Evolutionary conservation across 305 asterid species (phyloP).

Genomic region (Fraxinus xanthoxyloides): DNA sequence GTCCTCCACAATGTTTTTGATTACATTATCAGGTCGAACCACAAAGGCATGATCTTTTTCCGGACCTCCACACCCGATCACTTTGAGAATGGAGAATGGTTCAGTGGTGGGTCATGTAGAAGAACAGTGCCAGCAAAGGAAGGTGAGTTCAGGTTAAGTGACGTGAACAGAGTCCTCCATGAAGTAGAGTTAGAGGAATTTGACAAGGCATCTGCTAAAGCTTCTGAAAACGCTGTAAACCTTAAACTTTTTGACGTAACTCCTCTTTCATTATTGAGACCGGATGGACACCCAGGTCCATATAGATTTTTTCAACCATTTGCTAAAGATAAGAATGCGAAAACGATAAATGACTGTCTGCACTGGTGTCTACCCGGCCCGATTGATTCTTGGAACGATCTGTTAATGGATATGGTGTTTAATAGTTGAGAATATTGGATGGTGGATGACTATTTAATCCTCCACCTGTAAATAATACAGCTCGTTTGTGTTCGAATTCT

Average conservation of each 20-base stretch:
- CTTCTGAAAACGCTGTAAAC: constrained; percentile 45
- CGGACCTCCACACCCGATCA: constrained; percentile 64
- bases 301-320: constrained; percentile 58
- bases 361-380: constrained; percentile 98
- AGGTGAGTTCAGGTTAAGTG: constrained; percentile 51
- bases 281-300: constrained; percentile 88
- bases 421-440: constrained; percentile 26
- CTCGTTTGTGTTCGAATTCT: not conserved
- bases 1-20: constrained; percentile 49
- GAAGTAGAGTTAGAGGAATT: constrained; percentile 54
- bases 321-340: constrained; percentile 35
- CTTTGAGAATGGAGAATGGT: constrained; percentile 73
- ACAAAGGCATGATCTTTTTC: constrained; percentile 57
- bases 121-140: constrained; percentile 54
- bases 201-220: constrained; percentile 37
- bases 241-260: constrained; percentile 62
- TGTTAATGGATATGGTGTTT: constrained; percentile 63
- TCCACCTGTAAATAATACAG: not conserved
- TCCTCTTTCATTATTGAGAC: constrained; percentile 62
- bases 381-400: constrained; percentile 79
- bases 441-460: not conserved
- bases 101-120: constrained; percentile 56
- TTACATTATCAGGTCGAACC: constrained; percentile 44
- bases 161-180: constrained; percentile 38
- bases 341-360: constrained; percentile 60